Conservation (phyloP, 176 grass and related monocot species). For the Carex scoparia region DNA sequence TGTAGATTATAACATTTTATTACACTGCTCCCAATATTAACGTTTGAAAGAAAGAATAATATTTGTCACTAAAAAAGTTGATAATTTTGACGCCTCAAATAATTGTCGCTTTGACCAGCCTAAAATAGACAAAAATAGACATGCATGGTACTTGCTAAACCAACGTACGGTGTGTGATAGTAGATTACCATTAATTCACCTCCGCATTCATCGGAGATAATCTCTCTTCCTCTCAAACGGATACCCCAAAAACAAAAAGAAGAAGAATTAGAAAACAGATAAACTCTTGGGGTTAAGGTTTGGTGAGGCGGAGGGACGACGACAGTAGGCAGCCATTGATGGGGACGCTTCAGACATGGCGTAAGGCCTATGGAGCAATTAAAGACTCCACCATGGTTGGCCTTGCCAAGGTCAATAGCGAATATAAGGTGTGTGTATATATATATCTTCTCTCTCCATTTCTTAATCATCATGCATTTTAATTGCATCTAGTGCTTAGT, state of each 20-base stretch:
- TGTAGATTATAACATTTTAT: no score
- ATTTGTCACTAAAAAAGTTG: no score
- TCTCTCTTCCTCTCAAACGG: background rate
- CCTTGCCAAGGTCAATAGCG: slow-evolving; percentile 95
- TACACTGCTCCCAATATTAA: no score
- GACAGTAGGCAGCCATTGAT: slow-evolving; percentile 37
- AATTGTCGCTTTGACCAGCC: background rate
- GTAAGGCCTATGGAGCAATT: slow-evolving; percentile 90
- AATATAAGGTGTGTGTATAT: slow-evolving; percentile 59
- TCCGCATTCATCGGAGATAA: background rate
- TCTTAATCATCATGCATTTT: no score
- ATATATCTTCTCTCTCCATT: background rate
- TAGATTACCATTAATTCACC: background rate
- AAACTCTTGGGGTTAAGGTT: background rate
- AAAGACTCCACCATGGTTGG: slow-evolving; percentile 98
- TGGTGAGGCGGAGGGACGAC: slow-evolving; percentile 17
- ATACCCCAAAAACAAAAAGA: slow-evolving; percentile 22
- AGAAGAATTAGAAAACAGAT: slow-evolving; percentile 1
- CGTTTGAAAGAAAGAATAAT: no score
- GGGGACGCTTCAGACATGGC: slow-evolving; percentile 56
- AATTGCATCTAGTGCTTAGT: no score
- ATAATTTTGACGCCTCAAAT: background rate
- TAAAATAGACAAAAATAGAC: background rate
- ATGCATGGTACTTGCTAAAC: background rate
- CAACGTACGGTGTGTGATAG: background rate